Conservation (phyloP, 2,329 filamentous ascomycete genomes). For the Hypoxylon sp. region DNA sequence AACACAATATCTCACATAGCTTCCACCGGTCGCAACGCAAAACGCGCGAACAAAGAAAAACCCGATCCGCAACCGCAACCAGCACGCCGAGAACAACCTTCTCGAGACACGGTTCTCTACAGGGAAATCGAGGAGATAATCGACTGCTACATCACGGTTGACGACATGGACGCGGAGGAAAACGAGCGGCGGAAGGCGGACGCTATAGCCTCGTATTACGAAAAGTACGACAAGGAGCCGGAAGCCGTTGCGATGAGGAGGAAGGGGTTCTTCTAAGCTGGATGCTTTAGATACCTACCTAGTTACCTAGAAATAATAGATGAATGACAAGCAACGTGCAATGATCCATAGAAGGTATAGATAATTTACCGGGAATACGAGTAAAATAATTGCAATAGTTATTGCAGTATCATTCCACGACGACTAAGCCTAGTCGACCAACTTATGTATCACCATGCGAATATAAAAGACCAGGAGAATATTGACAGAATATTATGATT, state of each 20-base stretch:
- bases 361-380: not conserved
- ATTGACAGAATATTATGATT: not conserved
- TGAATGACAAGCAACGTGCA: not conserved
- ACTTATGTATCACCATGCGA: not conserved
- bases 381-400: not conserved
- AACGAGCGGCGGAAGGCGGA: constrained; percentile 38
- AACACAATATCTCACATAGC: not conserved
- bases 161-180: constrained; percentile 10
- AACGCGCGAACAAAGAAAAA: not conserved
- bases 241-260: constrained; percentile 44
- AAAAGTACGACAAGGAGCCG: constrained; percentile 27
- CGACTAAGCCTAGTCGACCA: not conserved
- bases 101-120: constrained; percentile 40
- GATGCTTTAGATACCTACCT: not conserved
- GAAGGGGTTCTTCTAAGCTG: constrained; percentile 44
- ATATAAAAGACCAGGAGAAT: not conserved
- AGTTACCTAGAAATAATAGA: not conserved
- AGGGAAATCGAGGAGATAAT: constrained; percentile 50
- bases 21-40: not conserved
- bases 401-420: not conserved
- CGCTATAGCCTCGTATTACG: constrained; percentile 38
- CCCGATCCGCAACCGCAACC: not conserved
- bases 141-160: constrained; percentile 45
- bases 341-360: not conserved
- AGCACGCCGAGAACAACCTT: not conserved